phyloP scores from a whole-genome alignment of 257 asterid genomes.

The Solanum dulcamara region DNA sequence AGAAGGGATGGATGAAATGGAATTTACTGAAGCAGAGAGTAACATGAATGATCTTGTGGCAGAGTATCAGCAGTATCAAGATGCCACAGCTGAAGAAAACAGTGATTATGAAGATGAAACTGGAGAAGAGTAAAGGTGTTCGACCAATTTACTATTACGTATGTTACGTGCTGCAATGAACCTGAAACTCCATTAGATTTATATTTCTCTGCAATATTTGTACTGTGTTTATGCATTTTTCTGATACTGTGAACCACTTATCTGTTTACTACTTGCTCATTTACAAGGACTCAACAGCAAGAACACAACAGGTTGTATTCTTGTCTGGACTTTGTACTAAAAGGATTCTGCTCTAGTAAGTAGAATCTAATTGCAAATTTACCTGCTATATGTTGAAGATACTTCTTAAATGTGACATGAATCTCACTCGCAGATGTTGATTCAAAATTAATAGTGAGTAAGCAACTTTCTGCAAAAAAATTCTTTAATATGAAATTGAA shows the following conservation, averaged over 20 bases:
- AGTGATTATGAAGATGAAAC: background rate
- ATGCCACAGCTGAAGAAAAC: background rate
- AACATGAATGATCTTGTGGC: constrained; percentile 1
- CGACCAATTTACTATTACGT: background rate
- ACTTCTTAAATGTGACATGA: background rate
- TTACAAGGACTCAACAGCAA: background rate
- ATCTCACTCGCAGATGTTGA: background rate
- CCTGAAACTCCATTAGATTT: background rate
- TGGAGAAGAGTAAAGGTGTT: constrained; percentile 4
- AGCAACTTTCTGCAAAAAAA: background rate
- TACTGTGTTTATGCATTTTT: background rate
- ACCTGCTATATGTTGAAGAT: background rate
- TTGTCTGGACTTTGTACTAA: background rate
- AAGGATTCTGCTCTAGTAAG: background rate
- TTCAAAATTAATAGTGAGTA: background rate
- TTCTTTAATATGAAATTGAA: background rate
- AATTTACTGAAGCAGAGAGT: constrained; percentile 3
- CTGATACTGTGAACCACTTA: background rate
- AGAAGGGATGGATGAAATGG: constrained; percentile 3
- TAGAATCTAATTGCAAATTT: background rate
- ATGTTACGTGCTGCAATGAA: background rate
- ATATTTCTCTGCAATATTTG: background rate
- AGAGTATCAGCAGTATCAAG: background rate
- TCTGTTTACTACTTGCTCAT: background rate
- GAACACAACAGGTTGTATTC: background rate